Percentiles rank a stretch among this genome's conserved stretches.
Conservation (phyloP, 1,284 basidiomycete genomes). For the Peniophora sp. region DNA sequence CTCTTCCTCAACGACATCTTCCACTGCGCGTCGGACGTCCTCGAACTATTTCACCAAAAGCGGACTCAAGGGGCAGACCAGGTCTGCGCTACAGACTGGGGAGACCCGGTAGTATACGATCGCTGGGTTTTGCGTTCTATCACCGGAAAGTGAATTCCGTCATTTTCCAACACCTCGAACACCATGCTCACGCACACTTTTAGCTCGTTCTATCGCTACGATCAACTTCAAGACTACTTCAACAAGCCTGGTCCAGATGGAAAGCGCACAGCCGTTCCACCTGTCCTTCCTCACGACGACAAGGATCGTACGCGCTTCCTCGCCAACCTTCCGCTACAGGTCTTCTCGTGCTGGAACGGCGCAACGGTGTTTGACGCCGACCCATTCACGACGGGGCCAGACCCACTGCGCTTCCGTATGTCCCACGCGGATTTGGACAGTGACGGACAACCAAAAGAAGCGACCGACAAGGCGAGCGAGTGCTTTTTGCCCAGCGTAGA, state of each 20-base stretch:
- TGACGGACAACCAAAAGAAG: neutral
- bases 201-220: slow-evolving; percentile 10
- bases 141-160: slow-evolving; percentile 23
- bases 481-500: slow-evolving; percentile 29
- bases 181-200: neutral
- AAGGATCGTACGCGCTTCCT: slow-evolving; percentile 18
- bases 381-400: slow-evolving; percentile 5
- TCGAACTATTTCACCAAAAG: slow-evolving; percentile 27
- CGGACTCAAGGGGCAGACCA: neutral
- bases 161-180: neutral
- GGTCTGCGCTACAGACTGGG: neutral
- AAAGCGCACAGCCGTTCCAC: slow-evolving; percentile 1
- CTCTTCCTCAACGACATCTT: slow-evolving; percentile 35
- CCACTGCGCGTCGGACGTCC: slow-evolving; percentile 25
- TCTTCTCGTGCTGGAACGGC: slow-evolving; percentile 28
- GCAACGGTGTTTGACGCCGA: slow-evolving; percentile 25
- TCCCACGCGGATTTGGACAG: slow-evolving; percentile 2
- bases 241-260: slow-evolving; percentile 6
- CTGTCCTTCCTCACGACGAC: slow-evolving; percentile 21
- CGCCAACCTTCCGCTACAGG: slow-evolving; percentile 26
- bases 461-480: slow-evolving; percentile 24
- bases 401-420: slow-evolving; percentile 1
- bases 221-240: slow-evolving; percentile 6
- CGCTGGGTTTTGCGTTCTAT: slow-evolving; percentile 32
- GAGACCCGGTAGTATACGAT: slow-evolving; percentile 20